A percentile compares a stretch with the other conserved stretches of the same genome.
Evolutionary conservation across 108 stramenopile genomes (phyloP).

Genomic region (Nannochloropsis gaditana): DNA sequence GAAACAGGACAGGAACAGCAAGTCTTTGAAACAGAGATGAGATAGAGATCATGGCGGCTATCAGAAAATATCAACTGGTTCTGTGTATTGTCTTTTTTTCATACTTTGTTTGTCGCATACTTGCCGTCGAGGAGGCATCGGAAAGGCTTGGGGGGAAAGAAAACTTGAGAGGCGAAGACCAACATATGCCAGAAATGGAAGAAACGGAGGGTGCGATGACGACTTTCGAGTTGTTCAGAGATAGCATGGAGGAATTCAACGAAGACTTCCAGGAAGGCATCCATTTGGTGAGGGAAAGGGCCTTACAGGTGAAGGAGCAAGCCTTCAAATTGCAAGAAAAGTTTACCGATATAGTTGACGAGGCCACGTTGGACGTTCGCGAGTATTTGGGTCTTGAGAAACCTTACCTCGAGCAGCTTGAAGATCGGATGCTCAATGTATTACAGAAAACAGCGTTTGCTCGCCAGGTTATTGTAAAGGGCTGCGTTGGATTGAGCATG

Average conservation of each 20-base stretch:
- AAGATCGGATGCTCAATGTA: background rate
- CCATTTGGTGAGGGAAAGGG: background rate
- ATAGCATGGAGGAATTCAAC: background rate
- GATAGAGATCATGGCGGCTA: no score
- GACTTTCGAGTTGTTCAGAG: background rate
- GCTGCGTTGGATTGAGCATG: constrained; percentile 1
- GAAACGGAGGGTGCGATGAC: background rate
- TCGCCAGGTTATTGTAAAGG: background rate
- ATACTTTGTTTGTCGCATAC: background rate
- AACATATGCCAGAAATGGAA: background rate
- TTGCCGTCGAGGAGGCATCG: background rate
- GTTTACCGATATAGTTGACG: background rate
- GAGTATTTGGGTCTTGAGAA: constrained; percentile 7
- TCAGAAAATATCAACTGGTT: background rate
- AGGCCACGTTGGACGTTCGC: background rate
- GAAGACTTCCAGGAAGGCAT: background rate
- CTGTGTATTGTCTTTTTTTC: background rate
- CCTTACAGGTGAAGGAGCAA: background rate
- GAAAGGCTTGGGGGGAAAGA: background rate
- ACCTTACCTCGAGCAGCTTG: background rate
- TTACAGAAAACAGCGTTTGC: background rate
- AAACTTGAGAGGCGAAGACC: background rate
- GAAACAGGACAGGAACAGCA: no score
- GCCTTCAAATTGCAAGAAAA: background rate
- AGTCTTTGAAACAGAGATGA: no score